A percentile compares a stretch with the other conserved stretches of the same genome.
These are phyloP conservation scores for Pythium dissimile DNA, from an alignment of 352 stramenopile species.

Conservation along the genomic window DNA sequence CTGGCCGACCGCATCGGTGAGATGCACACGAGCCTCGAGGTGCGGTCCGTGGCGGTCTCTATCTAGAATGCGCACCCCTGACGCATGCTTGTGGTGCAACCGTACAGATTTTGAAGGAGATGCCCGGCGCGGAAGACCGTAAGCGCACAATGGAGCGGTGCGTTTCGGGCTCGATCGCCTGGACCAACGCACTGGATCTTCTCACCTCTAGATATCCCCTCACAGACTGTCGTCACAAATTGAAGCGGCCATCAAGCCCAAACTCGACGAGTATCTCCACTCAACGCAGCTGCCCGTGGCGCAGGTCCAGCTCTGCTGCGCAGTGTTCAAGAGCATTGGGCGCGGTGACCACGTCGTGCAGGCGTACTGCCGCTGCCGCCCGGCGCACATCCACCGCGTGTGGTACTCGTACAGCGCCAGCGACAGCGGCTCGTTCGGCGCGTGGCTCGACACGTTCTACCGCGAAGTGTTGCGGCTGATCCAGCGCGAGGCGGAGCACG, in stretches of 20 bases:
- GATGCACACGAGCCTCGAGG: constrained; percentile 60
- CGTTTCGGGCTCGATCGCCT: background rate
- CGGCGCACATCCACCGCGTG: constrained; percentile 42
- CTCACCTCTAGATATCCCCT: background rate
- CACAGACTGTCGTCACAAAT: constrained; percentile 50
- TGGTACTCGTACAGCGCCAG: constrained; percentile 49
- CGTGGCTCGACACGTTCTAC: constrained; percentile 62
- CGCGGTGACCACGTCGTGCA: constrained; percentile 33
- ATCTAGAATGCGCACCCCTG: too few species aligned
- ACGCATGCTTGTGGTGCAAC: background rate
- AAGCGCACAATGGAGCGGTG: constrained; percentile 39
- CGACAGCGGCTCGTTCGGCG: constrained; percentile 25
- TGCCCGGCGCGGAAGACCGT: constrained; percentile 57
- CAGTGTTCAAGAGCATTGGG: constrained; percentile 50
- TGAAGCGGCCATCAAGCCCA: constrained; percentile 42
- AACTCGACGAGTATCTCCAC: constrained; percentile 36
- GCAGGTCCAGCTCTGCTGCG: constrained; percentile 43
- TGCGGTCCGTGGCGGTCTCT: constrained; percentile 4
- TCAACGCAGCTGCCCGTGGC: constrained; percentile 39
- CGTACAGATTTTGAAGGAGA: constrained; percentile 41
- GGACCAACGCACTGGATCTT: background rate
- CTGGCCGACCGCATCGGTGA: constrained; percentile 51
- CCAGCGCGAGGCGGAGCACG: constrained; percentile 41
- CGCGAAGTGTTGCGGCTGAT: constrained; percentile 49
- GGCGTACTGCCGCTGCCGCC: constrained; percentile 43